Base-by-base conservation (phyloP, 1,139 yeast species). In the Nadsonia commutata region DNA sequence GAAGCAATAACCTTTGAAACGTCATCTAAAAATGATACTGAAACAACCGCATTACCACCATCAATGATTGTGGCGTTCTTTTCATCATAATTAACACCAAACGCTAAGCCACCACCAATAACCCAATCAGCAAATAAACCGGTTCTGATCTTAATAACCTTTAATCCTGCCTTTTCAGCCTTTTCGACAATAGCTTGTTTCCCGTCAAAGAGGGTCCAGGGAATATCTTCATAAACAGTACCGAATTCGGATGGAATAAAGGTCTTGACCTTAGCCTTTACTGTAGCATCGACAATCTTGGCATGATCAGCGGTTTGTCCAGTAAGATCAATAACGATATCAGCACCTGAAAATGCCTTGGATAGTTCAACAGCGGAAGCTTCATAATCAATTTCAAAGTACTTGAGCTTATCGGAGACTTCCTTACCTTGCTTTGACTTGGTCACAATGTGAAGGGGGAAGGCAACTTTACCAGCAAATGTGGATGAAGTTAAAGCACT, bases 161-260 rank as follows among this genome's bases (percentile, higher is more conserved):
- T 76, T 44, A 75, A 52, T 3, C 79, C 80, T 18, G 55, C 56
- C 2, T 52, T 58, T 51, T 75, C 61, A 18, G 74, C 66, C 8
- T 54, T 56, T 2, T 56, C 54, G 4, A 70, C 60, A 53, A 71
- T 75, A 1, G 52, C 56, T 0, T 54, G 40, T 59, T 78, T 78
- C 20, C 49, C 17, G 1, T 44, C 51, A 27, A 72, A 51, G 67
- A 63, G 1, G 66, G 67, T 20, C 64, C 56, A 43, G 16, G 54
- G 56, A n/a, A 56, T 52, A 19, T 56, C 56, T 4, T 49, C 55
- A 23, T 66, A 47, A 40, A 74, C 74, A 33, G 63, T 54, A 40
- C 84, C 84, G 51, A 72, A 78, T 53, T 77, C 82, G 2, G 82
- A 72, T 31, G 83, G 80, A 47, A 78, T 67, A 57, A 68, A 76